These are phyloP conservation scores for Wickerhamomyces tratensis DNA, from an alignment of 805 yeast species.

Conservation along the genomic window DNA sequence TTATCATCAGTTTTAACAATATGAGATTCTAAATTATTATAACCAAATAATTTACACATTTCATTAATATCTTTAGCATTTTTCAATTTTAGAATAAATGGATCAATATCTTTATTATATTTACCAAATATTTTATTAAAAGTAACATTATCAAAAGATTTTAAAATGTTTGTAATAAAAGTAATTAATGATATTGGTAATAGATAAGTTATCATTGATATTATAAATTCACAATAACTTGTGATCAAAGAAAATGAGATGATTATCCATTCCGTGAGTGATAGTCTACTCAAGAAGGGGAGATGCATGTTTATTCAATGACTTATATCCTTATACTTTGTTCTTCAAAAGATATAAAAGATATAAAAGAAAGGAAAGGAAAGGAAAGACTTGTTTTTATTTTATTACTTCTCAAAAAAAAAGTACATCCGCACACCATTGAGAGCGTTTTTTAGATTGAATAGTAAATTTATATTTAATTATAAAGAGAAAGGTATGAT, in stretches of 20 bases:
- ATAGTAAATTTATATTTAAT: no score
- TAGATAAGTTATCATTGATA: constrained; percentile 32
- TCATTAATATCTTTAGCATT: constrained; percentile 47
- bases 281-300: constrained; percentile 37
- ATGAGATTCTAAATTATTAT: constrained; percentile 56
- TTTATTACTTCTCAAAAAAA: no score
- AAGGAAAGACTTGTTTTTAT: no score
- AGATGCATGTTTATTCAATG: constrained; percentile 59
- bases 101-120: constrained; percentile 1
- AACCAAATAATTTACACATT: constrained; percentile 62
- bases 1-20: constrained; percentile 71
- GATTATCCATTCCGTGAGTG: constrained; percentile 39
- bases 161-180: constrained; percentile 21
- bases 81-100: constrained; percentile 26
- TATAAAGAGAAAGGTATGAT: no score
- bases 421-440: no score
- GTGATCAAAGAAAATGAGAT: constrained; percentile 32
- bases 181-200: constrained; percentile 35
- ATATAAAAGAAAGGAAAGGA: no score
- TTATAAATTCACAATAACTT: constrained; percentile 39
- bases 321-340: constrained; percentile 7
- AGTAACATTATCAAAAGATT: constrained; percentile 11
- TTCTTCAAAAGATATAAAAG: no score
- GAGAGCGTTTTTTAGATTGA: no score
- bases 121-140: constrained; percentile 3